phyloP scores from a whole-genome alignment of 177 flowering plant genomes.

The Vitis hybrid region DNA sequence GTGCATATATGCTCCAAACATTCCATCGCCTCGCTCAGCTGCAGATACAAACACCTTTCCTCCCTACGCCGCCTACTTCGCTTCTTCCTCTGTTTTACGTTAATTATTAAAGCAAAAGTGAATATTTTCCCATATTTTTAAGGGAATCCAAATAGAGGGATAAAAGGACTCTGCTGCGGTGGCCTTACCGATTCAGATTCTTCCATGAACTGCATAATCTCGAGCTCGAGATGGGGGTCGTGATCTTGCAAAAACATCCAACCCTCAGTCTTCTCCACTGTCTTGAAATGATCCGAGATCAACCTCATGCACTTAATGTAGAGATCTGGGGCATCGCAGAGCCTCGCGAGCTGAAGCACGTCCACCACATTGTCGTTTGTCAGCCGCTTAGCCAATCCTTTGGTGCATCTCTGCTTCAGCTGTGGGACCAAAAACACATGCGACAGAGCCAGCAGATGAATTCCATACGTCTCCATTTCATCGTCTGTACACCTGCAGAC shows the following conservation, averaged over 20 bases:
- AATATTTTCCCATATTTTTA: not conserved
- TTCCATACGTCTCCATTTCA: constrained; percentile 67
- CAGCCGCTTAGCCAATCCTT: constrained; percentile 44
- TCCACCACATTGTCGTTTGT: constrained; percentile 77
- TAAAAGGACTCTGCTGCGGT: not conserved
- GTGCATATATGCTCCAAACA: constrained; percentile 87
- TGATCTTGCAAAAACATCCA: constrained; percentile 83
- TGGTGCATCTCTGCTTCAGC: constrained; percentile 70
- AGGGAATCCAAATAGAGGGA: not conserved
- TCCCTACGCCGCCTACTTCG: constrained; percentile 37
- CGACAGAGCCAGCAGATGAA: constrained; percentile 77
- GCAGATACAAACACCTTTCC: constrained; percentile 57
- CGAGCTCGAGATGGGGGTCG: constrained; percentile 87
- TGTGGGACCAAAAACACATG: constrained; percentile 71
- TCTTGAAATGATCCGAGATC: constrained; percentile 45
- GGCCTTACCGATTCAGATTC: constrained; percentile 67
- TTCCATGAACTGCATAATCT: constrained; percentile 80
- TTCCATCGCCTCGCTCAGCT: constrained; percentile 94
- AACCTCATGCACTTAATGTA: constrained; percentile 74
- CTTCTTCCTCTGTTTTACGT: constrained; percentile 53
- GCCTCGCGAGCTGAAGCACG: constrained; percentile 69
- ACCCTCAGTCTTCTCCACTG: constrained; percentile 76
- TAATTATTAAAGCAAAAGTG: too few relatives aligned
- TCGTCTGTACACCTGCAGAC: constrained; percentile 63
- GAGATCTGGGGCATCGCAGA: constrained; percentile 86